Evolutionary conservation across 306 rosid species (phyloP).

Genomic region (Vigna hirtella): DNA sequence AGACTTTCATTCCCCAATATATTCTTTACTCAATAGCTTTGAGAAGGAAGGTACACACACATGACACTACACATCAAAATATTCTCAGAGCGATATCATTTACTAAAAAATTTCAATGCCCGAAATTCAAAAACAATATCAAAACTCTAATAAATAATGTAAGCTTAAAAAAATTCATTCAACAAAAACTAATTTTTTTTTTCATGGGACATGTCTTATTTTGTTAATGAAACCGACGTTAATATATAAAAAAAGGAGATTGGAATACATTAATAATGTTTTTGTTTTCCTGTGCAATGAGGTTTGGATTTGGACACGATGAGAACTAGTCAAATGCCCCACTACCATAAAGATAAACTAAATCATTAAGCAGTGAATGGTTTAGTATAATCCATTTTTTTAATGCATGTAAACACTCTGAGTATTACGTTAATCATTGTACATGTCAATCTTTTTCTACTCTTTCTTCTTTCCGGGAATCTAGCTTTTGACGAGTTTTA

Average conservation of each 20-base stretch:
- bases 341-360: neutral
- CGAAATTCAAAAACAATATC: neutral
- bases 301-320: neutral
- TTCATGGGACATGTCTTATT: neutral
- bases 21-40: slow-evolving; percentile 47
- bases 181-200: no score
- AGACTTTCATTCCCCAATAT: slow-evolving; percentile 73
- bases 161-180: no score
- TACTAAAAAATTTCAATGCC: neutral
- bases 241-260: neutral
- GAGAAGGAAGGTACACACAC: slow-evolving; percentile 38
- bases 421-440: slow-evolving; percentile 26
- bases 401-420: slow-evolving; percentile 16
- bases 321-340: neutral
- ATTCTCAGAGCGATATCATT: neutral
- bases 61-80: neutral
- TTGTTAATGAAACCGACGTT: neutral
- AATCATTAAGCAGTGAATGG: neutral
- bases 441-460: slow-evolving; percentile 24
- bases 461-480: slow-evolving; percentile 40
- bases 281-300: neutral
- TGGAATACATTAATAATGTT: neutral
- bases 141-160: neutral
- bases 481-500: slow-evolving; percentile 43
- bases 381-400: neutral